Base-by-base conservation (phyloP, 176 grass and related monocot genomes). In the Urochloa ruziziensis region DNA sequence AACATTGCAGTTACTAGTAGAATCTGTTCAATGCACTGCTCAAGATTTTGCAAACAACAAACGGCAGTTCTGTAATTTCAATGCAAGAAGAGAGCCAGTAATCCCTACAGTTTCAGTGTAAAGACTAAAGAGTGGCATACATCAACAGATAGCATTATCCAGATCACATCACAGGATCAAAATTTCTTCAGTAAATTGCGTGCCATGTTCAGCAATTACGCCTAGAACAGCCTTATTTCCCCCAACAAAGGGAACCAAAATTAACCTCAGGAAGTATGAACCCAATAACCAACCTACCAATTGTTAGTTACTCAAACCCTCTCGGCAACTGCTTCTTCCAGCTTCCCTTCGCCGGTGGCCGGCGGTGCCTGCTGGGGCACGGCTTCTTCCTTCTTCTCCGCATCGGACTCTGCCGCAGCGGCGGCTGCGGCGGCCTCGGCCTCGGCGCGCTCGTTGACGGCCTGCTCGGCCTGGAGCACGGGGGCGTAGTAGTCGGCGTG, bases 401-500 rank as follows among this genome's bases (percentile, higher is more conserved):
- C 36, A 34, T 23, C 81, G 3, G 81, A 16, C 14, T 62, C 53
- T n/a, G 10, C n/a, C 17, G 76, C 48, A 4, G 53, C 66, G 7
- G 44, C 62, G 1, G 25, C 73, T 0, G 35, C 82, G 2, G 66
- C 51, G 24, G 24, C 79, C 17, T 34, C 52, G 4, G 68, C 86
- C 17, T 84, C 58, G 37, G 67, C 58, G 1, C 60, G 78, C 16
- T 81, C 85, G 43, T 80, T 28, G 76, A 90, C 48, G 40, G 77
- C 82, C 42, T 87, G 19, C 74, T 95, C 96, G 0, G 89, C 91
- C 2, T 52, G 40, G 57, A 96, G 83, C 39, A 98, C 37, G 61
- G 87, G 89, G 8, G 74, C 87, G 57, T 99, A 99, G 80, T 92
- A 94, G 56, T 96, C 91, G 43, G 91, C 63, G 80, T 99, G 89